A percentile compares a stretch with the other conserved stretches of the same genome.
Evolutionary conservation across 345 rosid species (phyloP).

Genomic region (Capsella bursapastoris): DNA sequence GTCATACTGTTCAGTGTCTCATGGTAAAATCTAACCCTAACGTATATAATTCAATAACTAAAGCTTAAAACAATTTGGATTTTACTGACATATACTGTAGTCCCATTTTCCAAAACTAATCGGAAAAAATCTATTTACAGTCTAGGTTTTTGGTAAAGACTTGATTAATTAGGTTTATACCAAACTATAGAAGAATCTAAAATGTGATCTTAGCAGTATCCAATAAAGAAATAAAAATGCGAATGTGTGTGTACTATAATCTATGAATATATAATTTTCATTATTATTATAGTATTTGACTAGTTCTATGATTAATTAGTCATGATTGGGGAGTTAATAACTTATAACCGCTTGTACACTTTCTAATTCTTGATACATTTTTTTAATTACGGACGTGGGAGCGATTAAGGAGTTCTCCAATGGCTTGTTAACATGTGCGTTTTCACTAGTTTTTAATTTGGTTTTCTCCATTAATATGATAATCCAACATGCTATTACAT

Average conservation of each 20-base stretch:
- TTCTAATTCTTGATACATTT: slow-evolving; percentile 25
- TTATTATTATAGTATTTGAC: slow-evolving; percentile 22
- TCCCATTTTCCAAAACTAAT: not conserved
- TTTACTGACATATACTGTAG: not conserved
- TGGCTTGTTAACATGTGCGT: slow-evolving; percentile 19
- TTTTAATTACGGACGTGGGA: slow-evolving; percentile 31
- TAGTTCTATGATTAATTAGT: slow-evolving; percentile 34
- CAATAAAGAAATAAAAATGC: not conserved
- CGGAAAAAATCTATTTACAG: not conserved
- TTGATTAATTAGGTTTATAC: not conserved
- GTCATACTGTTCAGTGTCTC: not conserved
- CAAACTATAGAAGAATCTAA: not conserved
- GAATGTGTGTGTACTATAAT: not conserved
- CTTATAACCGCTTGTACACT: slow-evolving; percentile 38
- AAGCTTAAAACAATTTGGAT: not conserved
- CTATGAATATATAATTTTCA: slow-evolving; percentile 3
- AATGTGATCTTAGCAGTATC: not conserved
- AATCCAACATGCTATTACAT: not conserved
- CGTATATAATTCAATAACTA: not conserved
- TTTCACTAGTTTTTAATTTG: not conserved
- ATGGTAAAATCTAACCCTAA: not conserved
- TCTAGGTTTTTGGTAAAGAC: no score
- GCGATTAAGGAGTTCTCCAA: slow-evolving; percentile 31
- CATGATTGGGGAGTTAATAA: slow-evolving; percentile 8
- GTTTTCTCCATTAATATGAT: not conserved